Evolutionary conservation across 805 yeast species (phyloP).

Genomic region (Saccharomyces eubayanus): DNA sequence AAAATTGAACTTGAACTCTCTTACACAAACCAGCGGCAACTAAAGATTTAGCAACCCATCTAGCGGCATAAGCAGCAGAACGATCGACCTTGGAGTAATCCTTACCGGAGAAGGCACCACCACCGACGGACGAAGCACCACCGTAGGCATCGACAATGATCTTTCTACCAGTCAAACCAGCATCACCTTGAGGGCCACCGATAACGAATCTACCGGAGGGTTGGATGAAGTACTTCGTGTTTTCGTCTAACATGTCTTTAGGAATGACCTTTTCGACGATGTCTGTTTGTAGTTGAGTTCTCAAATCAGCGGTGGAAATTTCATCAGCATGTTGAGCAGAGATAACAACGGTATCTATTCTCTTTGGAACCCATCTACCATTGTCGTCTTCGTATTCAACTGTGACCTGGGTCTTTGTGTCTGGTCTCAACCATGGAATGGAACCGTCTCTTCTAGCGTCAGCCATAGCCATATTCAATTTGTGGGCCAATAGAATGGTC

Average conservation of each 20-base stretch:
- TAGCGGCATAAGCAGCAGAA: conserved; percentile 98
- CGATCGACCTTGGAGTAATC: conserved; percentile 98
- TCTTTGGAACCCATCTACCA: conserved; percentile 88
- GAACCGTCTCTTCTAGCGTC: conserved; percentile 91
- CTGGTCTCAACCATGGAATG: conserved; percentile 93
- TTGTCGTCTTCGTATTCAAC: conserved; percentile 85
- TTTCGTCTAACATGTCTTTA: conserved; percentile 76
- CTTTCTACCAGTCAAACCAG: conserved; percentile 98
- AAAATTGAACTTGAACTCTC: conserved; percentile 94
- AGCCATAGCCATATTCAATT: conserved; percentile 89
- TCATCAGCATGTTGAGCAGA: conserved; percentile 95
- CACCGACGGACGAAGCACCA: conserved; percentile 99
- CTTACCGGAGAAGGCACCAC: conserved; percentile 99
- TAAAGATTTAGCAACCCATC: conserved; percentile 98
- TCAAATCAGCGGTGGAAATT: conserved; percentile 82
- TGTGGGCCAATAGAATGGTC: conserved; percentile 86
- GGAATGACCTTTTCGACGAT: conserved; percentile 88
- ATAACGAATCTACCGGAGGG: conserved; percentile 98
- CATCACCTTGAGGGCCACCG: conserved; percentile 99
- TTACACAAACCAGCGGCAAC: conserved; percentile 87
- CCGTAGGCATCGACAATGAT: conserved; percentile 98
- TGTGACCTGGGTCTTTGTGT: conserved; percentile 97
- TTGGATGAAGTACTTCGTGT: conserved; percentile 93
- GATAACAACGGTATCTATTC: conserved; percentile 93
- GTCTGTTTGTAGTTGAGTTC: conserved; percentile 65